Evolutionary conservation across 495 filamentous ascomycete species (phyloP), one percentile per base, ranked within the genome.

Genomic region (Trichoderma orchidacearum): DNA sequence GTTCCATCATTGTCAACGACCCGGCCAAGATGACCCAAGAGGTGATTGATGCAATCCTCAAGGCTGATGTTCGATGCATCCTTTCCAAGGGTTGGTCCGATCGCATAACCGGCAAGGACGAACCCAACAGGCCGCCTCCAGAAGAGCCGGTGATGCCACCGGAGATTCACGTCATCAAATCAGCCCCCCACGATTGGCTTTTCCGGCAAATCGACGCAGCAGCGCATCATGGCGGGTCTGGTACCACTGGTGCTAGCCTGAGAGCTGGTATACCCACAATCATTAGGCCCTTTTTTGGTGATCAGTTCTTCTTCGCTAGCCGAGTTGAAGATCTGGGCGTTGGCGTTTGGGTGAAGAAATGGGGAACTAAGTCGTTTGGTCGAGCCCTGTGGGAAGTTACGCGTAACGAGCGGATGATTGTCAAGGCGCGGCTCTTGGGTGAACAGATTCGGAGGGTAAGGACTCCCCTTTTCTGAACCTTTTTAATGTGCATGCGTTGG

Each of bases 81-180:
- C 77, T 98, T 7, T 95, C 89, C 27, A 97, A 97, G 66, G 93
- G 93, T n/a, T 98, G 93, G 93, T 95, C 90, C n/a, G 93, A 97
- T 67, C 82, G 91, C 21, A 77, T 60, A 51, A 63, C 60, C 63
- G 62, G 64, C 32, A 75, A 82, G 41, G 72, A 81, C 23, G 76
- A 77, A 51, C 68, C 70, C 6, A 29, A 1, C 25, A 38, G 30
- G 45, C 59, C 34, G n/a, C 31, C 29, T 8, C 31, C n/a, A 48
- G 66, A 78, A 0, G 90, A 96, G 64, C 77, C 87, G 30, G 78
- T 78, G 6, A 75, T 98, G 6, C 92, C 93, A 2, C 72, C 80
- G 0, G 85, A 89, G 58, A 93, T 98, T 55, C 76, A 85, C 62
- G 86, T 87, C 65, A 96, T 97, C 67, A 84, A 90, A 62, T 83